Evolutionary conservation across 2,329 filamentous ascomycete species (phyloP), one percentile per base, ranked within the genome.

Genomic region (Coleophoma eucalyptorum): DNA sequence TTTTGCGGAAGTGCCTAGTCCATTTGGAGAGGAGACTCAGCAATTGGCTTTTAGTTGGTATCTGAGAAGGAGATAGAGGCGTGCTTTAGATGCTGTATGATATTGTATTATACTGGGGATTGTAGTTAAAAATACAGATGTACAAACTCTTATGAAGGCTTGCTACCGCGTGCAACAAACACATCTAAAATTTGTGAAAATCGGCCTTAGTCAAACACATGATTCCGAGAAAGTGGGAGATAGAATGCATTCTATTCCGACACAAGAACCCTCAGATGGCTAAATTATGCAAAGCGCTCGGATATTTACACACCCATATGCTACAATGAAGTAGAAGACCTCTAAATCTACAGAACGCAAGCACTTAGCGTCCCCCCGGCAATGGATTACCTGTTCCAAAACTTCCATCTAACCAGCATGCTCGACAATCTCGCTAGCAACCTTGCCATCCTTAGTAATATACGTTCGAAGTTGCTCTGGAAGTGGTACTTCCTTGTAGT

Each of bases 1-100:
- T 11, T 64, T 82, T 58, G 85, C 88, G 4, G 94, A 93, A 69
- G 87, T 93, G 54, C 93, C 93, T 1, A 90, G 89, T 20, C 93
- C 93, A 16, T 97, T 91, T 70, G 71, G 75, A 46, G 74, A 80
- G 51, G 73, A 82, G 57, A 79, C 85, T n/a, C 85, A 80, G 66
- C 89, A 91, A 68, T 72, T 95, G 65, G 90, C 91, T 0, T 96
- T 92, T 70, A 92, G 90, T 69, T 99, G 93, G 93, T 99, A 97
- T 70, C 70, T 97, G 72, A 65, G 65, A 51, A 62, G 65, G 52
- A 65, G 65, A 35, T 67, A 67, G 56, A 59, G 38, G 34, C 26
- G 13, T 52, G 46, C 10, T 8, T 26, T 5, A 46, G 50, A 50
- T 40, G 20, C 7, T 48, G 45, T 43, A 40, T 18, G 21, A 20